phyloP scores from a whole-genome alignment of 805 yeast species.

The Kuraishia ogatae region DNA sequence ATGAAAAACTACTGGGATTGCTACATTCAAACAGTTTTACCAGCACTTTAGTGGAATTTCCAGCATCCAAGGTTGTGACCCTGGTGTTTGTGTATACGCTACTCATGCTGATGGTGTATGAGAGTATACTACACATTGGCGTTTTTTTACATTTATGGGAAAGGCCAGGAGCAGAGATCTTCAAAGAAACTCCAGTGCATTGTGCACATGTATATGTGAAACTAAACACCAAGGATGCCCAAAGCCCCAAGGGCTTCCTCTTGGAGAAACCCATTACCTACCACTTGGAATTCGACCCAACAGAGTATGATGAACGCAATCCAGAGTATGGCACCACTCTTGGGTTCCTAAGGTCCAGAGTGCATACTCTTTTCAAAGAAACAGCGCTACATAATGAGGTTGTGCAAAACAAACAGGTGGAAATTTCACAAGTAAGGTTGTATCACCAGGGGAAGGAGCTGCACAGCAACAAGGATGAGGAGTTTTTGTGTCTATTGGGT shows the following conservation, averaged over 20 bases:
- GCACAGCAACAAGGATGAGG: slow-evolving; percentile 27
- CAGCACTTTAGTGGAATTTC: slow-evolving; percentile 12
- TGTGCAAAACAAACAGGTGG: neutral
- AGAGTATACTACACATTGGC: slow-evolving; percentile 14
- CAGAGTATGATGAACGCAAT: slow-evolving; percentile 57
- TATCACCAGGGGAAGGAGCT: slow-evolving; percentile 13
- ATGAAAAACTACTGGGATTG: neutral
- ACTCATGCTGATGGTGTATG: slow-evolving; percentile 14
- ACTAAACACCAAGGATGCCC: slow-evolving; percentile 27
- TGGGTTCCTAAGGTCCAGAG: slow-evolving; percentile 47
- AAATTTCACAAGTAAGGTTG: neutral
- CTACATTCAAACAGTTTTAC: slow-evolving; percentile 5
- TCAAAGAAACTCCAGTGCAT: slow-evolving; percentile 67
- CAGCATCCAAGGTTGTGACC: slow-evolving; percentile 16
- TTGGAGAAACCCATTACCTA: slow-evolving; percentile 29
- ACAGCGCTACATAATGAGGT: slow-evolving; percentile 9
- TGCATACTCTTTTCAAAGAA: slow-evolving; percentile 46
- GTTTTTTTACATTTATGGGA: slow-evolving; percentile 17
- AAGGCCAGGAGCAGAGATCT: slow-evolving; percentile 38
- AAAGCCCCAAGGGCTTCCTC: neutral
- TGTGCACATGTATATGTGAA: slow-evolving; percentile 65
- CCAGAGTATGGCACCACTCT: slow-evolving; percentile 68
- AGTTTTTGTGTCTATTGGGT: slow-evolving; percentile 40
- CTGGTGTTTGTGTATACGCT: slow-evolving; percentile 15
- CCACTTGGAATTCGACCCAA: slow-evolving; percentile 76